Evolutionary conservation across 352 stramenopile genomes (phyloP), one percentile per base, ranked within the genome.

Genomic region (Pythium oligandrum): DNA sequence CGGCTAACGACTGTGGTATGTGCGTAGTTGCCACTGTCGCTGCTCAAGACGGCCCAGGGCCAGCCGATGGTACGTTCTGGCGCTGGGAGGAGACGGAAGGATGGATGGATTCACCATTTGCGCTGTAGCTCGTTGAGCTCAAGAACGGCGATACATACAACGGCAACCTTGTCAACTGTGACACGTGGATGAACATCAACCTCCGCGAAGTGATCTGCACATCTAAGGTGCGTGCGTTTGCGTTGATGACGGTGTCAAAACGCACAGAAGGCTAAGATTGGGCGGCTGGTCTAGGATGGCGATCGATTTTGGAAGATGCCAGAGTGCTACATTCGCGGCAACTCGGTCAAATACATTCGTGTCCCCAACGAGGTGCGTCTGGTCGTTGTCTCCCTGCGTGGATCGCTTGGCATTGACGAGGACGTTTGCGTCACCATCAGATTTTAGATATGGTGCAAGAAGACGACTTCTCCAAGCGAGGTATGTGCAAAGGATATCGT

Each of bases 151-250:
- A 98, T 58, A 98, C 92, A 48, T 99, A 99, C 88, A 98, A 98
- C 66, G 96, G 97, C 32, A 86, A 96, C 49, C 79, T 99, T 40
- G 90, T 98, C 32, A 98, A 94, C 64, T 98, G 96, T 52, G 97
- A 99, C 71, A 96, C 91, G 9, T 99, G 93, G 86, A 99, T 99
- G 97, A 99, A 99, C 71, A 93, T 99, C 59, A 99, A 98, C 65
- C 71, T 99, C 35, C 81, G 86, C 11, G 96, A 99, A 66, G 96
- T 99, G n/a, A 99, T 99, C 70, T 98, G 96, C 61, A 99, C 97
- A 17, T 98, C 91, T 36, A 94, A 95, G 69, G 88, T 95, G 32
- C 2, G 46, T 11, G 35, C 1, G 30, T 1, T 35, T 10, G 10
- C 35, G 4, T 11, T 35, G 11, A 33, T 56, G 26, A 12, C 44